A percentile compares a stretch with the other conserved stretches of the same genome.
Evolutionary conservation across 2,329 filamentous ascomycete genomes (phyloP).

Genomic region (Pestalotiopsis sp.): DNA sequence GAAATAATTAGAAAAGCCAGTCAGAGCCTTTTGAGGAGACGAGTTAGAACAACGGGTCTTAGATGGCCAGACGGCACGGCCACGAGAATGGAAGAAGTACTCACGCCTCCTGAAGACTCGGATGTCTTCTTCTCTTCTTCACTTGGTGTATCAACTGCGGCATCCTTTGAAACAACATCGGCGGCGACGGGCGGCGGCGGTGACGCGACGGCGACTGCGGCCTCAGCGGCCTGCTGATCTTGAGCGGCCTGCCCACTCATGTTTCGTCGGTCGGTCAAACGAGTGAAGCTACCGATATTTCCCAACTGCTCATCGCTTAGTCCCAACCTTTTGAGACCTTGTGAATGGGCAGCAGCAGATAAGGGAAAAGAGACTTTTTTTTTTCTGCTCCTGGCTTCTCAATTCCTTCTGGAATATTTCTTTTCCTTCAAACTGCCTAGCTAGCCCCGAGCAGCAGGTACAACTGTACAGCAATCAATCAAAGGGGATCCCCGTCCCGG

Average conservation of each 20-base stretch:
- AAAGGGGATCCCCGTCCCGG: neutral
- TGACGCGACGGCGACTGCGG: neutral
- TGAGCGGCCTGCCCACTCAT: conserved; percentile 7
- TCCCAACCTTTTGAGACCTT: neutral
- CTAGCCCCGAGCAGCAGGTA: neutral
- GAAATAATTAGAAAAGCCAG: conserved; percentile 41
- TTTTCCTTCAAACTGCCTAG: neutral
- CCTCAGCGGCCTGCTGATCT: neutral
- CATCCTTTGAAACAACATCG: neutral
- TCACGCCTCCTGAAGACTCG: conserved; percentile 3
- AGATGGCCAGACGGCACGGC: neutral
- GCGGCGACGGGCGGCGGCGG: neutral
- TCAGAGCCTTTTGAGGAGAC: conserved; percentile 9
- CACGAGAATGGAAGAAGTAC: neutral
- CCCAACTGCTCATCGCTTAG: conserved; percentile 2
- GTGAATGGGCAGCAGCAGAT: neutral
- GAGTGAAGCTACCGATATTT: neutral
- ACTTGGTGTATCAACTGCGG: neutral
- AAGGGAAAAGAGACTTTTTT: neutral
- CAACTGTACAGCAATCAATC: neutral
- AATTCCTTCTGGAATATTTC: neutral
- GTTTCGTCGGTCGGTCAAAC: neutral
- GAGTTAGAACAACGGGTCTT: neutral
- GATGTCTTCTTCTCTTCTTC: neutral
- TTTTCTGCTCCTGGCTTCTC: neutral